Percentiles rank a stretch among this genome's conserved stretches.
Evolutionary conservation across 1,284 basidiomycete species (phyloP).

Genomic region (Puccinia horiana): DNA sequence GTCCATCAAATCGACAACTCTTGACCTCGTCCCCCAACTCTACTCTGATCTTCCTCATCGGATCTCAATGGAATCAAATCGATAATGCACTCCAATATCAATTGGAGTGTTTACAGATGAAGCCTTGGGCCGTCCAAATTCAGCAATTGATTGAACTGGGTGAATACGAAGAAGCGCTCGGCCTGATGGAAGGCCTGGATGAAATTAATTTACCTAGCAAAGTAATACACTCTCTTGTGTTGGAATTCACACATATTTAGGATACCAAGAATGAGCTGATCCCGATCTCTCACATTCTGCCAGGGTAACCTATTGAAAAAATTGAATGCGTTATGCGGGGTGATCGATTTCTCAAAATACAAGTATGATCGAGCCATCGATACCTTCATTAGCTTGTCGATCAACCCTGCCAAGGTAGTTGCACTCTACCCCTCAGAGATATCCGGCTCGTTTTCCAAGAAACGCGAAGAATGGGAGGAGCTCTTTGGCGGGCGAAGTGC

Average conservation of each 20-base stretch:
- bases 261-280: too few relatives aligned
- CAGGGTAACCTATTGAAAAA: conserved; percentile 53
- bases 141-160: conserved; percentile 77
- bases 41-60: conserved; percentile 68
- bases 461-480: conserved; percentile 72
- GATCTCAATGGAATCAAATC: conserved; percentile 70
- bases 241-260: not conserved
- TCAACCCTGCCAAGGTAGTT: conserved; percentile 90
- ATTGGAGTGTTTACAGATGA: conserved; percentile 75
- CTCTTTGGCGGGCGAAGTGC: conserved; percentile 72
- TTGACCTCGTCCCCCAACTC: conserved; percentile 59
- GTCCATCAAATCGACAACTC: not conserved
- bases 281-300: not conserved
- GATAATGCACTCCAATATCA: conserved; percentile 70
- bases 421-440: conserved; percentile 81
- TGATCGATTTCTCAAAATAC: conserved; percentile 71
- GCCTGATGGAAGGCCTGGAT: conserved; percentile 74
- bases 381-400: conserved; percentile 80
- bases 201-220: conserved; percentile 69
- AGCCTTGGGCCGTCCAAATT: conserved; percentile 75
- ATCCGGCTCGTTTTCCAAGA: conserved; percentile 74
- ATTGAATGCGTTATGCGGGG: conserved; percentile 66
- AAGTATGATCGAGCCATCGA: conserved; percentile 78
- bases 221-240: conserved; percentile 59
- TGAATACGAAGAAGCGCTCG: conserved; percentile 76